These are phyloP conservation scores for Fusarium setosum DNA, from an alignment of 2,329 filamentous ascomycete species.

Conservation along the genomic window DNA sequence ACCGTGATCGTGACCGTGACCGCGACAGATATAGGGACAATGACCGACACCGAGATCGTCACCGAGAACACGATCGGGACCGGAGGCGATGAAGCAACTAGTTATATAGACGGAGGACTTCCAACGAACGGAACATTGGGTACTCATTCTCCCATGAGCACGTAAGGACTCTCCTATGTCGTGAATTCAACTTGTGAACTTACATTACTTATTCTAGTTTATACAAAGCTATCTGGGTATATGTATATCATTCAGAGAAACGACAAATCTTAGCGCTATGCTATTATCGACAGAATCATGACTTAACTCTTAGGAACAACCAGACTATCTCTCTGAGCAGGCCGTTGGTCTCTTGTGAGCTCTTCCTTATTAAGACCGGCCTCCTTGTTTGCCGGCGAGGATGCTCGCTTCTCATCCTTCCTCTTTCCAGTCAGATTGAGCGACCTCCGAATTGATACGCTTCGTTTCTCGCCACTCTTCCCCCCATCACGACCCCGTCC, in stretches of 20 bases:
- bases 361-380: neutral
- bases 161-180: slow-evolving; percentile 17
- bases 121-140: neutral
- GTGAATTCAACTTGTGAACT: slow-evolving; percentile 24
- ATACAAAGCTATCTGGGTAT: slow-evolving; percentile 23
- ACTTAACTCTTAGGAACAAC: slow-evolving; percentile 22
- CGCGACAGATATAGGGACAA: slow-evolving; percentile 32
- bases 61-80: slow-evolving; percentile 38
- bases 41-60: slow-evolving; percentile 37
- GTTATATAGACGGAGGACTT: slow-evolving; percentile 18
- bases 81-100: slow-evolving; percentile 33
- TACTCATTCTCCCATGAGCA: neutral
- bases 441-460: slow-evolving; percentile 31
- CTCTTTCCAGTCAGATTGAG: slow-evolving; percentile 28
- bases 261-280: slow-evolving; percentile 20
- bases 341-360: neutral
- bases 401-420: slow-evolving; percentile 18
- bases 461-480: slow-evolving; percentile 25
- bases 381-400: slow-evolving; percentile 11
- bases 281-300: slow-evolving; percentile 10
- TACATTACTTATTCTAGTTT: slow-evolving; percentile 26
- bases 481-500: slow-evolving; percentile 15
- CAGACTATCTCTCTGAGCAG: slow-evolving; percentile 11
- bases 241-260: slow-evolving; percentile 19
- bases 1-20: slow-evolving; percentile 40